Evolutionary conservation across 805 yeast species (phyloP), one percentile per base, ranked within the genome.

Genomic region (Candida verbasci): DNA sequence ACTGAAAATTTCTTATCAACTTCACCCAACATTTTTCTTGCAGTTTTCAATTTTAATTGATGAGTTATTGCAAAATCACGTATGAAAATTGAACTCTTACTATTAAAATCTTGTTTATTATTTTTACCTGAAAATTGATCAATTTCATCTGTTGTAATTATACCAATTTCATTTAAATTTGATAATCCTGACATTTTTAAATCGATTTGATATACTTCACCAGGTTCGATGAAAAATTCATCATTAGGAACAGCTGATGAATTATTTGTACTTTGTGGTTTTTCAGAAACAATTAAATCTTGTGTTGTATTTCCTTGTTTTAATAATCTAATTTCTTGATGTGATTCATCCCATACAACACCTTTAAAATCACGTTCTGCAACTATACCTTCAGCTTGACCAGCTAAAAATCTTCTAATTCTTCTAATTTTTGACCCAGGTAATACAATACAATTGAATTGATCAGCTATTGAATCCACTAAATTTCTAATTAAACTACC

Each of bases 341-440:
- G 84, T 25, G 80, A 70, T 63, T 85, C 95, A 37, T 82, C 74
- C 94, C 94, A 85, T 18, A 75, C 83, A 37, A 89, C 94, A 55
- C 96, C 96, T 62, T 91, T 89, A 64, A 84, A 86, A 47, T 86
- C 96, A 54, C 80, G 76, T 66, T 91, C 98, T 25, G 89, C 91
- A 45, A 88, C 93, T 38, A 88, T 69, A 56, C 88, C 93, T 55
- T 87, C 95, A 41, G 89, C 82, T 69, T 93, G 98, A 37, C 98
- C 98, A 26, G 95, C 95, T 54, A 93, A 76, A 52, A 91, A 93
- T 55, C 97, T 78, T 68, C 96, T 78, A 40, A 89, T 74, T 59
- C 96, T 77, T 65, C 98, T 82, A 29, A 93, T 85, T 57, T 86
- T 81, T 16, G 96, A 86, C 0, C 96, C 95, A 21, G 97, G 97